Conservation (phyloP, 2,329 filamentous ascomycete species). For the Zasmidium angulare region DNA sequence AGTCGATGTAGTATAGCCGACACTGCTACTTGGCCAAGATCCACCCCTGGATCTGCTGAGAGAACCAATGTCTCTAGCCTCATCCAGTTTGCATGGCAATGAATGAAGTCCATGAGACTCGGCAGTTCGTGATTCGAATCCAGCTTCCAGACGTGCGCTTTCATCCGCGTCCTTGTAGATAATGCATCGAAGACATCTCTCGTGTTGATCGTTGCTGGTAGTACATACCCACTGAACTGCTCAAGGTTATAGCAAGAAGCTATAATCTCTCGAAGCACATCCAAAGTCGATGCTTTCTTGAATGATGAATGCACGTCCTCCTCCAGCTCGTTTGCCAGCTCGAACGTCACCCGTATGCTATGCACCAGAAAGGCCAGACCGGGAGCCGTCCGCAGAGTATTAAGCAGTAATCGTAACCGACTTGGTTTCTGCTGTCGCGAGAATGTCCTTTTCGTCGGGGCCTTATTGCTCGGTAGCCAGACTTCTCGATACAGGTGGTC, state of each 20-base stretch:
- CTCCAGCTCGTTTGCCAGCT: slow-evolving; percentile 42
- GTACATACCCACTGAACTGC: slow-evolving; percentile 53
- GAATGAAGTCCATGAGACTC: slow-evolving; percentile 55
- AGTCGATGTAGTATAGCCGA: slow-evolving; percentile 54
- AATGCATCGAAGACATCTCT: slow-evolving; percentile 46
- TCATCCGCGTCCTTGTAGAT: slow-evolving; percentile 54
- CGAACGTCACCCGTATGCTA: slow-evolving; percentile 54
- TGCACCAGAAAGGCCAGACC: slow-evolving; percentile 53
- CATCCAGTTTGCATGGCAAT: slow-evolving; percentile 54
- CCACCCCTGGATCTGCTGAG: slow-evolving; percentile 43
- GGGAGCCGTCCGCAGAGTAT: slow-evolving; percentile 54
- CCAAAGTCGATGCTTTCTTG: slow-evolving; percentile 48
- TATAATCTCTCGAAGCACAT: slow-evolving; percentile 56
- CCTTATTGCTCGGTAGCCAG: slow-evolving; percentile 33
- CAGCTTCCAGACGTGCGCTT: slow-evolving; percentile 58
- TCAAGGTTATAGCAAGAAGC: slow-evolving; percentile 61
- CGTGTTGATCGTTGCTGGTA: slow-evolving; percentile 35
- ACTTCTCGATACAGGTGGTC: slow-evolving; percentile 48
- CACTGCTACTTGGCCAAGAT: slow-evolving; percentile 56
- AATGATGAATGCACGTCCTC: slow-evolving; percentile 33
- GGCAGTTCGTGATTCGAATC: slow-evolving; percentile 25
- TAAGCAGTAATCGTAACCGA: slow-evolving; percentile 54
- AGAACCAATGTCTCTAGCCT: slow-evolving; percentile 56
- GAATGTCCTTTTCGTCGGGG: slow-evolving; percentile 45
- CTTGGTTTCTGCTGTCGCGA: slow-evolving; percentile 40